Percentiles rank a stretch among this genome's conserved stretches.
Evolutionary conservation across 2,329 filamentous ascomycete species (phyloP).

Genomic region (Xylariaceae sp.): DNA sequence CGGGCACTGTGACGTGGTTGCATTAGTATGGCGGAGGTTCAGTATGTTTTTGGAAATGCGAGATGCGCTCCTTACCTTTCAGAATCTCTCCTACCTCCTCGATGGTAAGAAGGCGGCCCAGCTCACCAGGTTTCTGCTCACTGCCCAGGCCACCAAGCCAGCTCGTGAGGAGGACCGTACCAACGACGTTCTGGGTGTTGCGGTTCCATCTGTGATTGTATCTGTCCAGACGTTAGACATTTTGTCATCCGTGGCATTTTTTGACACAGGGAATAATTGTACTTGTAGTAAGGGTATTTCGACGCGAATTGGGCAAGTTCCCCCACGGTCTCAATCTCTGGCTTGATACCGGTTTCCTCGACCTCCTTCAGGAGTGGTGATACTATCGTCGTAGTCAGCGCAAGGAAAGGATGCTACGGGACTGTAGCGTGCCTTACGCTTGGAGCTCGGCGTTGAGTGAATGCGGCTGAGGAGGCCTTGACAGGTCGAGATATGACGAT

Average conservation of each 20-base stretch:
- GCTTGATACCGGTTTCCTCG: constrained; percentile 62
- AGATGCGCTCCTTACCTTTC: constrained; percentile 50
- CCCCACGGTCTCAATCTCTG: constrained; percentile 66
- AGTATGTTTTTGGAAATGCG: not conserved
- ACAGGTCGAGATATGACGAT: constrained; percentile 75
- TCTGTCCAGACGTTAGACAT: constrained; percentile 35
- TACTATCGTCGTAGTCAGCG: constrained; percentile 47
- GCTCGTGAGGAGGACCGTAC: constrained; percentile 53
- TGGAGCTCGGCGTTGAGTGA: constrained; percentile 73
- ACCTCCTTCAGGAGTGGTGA: constrained; percentile 65
- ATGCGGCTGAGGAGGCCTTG: constrained; percentile 83
- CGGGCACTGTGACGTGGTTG: constrained; percentile 59
- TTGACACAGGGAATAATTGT: constrained; percentile 15
- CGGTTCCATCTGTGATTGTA: constrained; percentile 85
- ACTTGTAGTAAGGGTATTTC: constrained; percentile 95
- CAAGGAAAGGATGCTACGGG: not conserved
- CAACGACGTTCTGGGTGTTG: constrained; percentile 74
- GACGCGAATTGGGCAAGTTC: constrained; percentile 72
- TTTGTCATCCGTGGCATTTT: too few relatives aligned
- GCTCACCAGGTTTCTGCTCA: constrained; percentile 49
- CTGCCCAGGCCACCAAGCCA: constrained; percentile 75
- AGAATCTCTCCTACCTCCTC: constrained; percentile 81
- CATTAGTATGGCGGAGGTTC: not conserved
- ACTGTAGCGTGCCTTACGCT: constrained; percentile 38
- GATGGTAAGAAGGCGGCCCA: constrained; percentile 72